Base-by-base conservation (phyloP, 148 eudicot species). In the Bassia scoparia region DNA sequence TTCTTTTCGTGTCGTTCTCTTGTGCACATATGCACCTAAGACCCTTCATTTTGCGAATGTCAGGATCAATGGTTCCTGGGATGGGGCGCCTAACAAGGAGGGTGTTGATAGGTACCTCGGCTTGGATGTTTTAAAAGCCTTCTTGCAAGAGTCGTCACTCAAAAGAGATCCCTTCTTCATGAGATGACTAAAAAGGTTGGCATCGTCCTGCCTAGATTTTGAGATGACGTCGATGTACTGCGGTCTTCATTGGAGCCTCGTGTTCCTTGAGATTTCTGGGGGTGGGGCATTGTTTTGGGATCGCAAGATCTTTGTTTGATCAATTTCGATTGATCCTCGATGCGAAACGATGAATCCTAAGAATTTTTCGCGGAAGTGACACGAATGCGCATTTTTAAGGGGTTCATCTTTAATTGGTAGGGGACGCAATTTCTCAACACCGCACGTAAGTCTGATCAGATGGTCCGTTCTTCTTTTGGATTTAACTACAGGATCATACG, bases 401-500 rank as follows among this genome's bases (percentile, higher is more conserved):
- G 71, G 17, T 46, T 46, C 50, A 46, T 46, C 12, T 46, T 46
- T 9, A 46, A 46, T 15, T 14, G 50, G 12, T 46, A 15, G 16
- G n/a, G 11, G 50, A 14, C 50, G 50, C 1, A 46, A 46, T 46
- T 46, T 9, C 16, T 15, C 2, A 46, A 46, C 50, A 46, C 50
- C 5, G 5, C 12, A 9, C 49, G 62, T n/a, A 70, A 43, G 14
- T 70, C 62, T 12, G 34, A 0, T 9, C n/a, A 44, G 0, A 10
- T 73, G 60, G 29, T 72, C 67, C 26, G 38, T 30, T 7, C 75
- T 72, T 6, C 7, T 43, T 12, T 60, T 72, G 2, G 38, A 44
- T 16, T 61, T 74, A 7, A 74, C 77, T 14, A 74, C 77, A 3
- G 52, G 34, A 17, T 73, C 76, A 23, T 73, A 63, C 69, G 18